Percentiles rank a stretch among this genome's conserved stretches.
phyloP scores from a whole-genome alignment of 2,329 filamentous ascomycete species.

The Nannizzia gypsea region DNA sequence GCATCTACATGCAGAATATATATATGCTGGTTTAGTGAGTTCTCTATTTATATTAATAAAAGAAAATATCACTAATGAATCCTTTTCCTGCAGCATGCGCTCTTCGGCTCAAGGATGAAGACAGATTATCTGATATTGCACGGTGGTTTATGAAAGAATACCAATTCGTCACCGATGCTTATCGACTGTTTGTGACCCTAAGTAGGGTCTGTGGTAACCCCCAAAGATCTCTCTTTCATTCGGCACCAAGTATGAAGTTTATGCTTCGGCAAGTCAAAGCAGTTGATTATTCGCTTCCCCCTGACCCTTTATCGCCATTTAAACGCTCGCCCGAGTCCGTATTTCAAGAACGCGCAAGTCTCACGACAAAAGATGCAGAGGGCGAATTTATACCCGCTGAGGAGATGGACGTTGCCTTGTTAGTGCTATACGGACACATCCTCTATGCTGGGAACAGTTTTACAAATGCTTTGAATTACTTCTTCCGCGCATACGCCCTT shows the following conservation, averaged over 20 bases:
- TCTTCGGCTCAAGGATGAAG: constrained; percentile 63
- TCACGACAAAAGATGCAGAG: constrained; percentile 28
- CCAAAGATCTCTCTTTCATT: constrained; percentile 51
- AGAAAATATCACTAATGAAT: not conserved
- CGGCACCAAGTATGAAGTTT: constrained; percentile 76
- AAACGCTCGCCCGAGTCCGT: constrained; percentile 30
- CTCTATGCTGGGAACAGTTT: constrained; percentile 75
- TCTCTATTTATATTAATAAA: too few relatives aligned
- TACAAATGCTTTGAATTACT: constrained; percentile 75
- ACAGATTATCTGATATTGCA: constrained; percentile 60
- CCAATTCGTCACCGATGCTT: constrained; percentile 67
- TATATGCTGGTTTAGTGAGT: constrained; percentile 60
- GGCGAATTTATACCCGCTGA: constrained; percentile 27
- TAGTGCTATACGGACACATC: constrained; percentile 85
- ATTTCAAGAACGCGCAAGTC: constrained; percentile 33
- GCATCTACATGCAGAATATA: constrained; percentile 61
- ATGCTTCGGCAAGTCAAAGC: constrained; percentile 83
- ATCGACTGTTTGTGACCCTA: constrained; percentile 70
- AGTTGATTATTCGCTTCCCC: constrained; percentile 59
- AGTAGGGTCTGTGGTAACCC: constrained; percentile 64
- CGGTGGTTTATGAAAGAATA: constrained; percentile 78
- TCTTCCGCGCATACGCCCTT: constrained; percentile 61
- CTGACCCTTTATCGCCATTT: constrained; percentile 31
- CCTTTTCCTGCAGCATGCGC: constrained; percentile 53
- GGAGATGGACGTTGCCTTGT: constrained; percentile 62